These are phyloP conservation scores for Suillus variegatus DNA, from an alignment of 768 basidiomycete genomes.

Conservation along the genomic window DNA sequence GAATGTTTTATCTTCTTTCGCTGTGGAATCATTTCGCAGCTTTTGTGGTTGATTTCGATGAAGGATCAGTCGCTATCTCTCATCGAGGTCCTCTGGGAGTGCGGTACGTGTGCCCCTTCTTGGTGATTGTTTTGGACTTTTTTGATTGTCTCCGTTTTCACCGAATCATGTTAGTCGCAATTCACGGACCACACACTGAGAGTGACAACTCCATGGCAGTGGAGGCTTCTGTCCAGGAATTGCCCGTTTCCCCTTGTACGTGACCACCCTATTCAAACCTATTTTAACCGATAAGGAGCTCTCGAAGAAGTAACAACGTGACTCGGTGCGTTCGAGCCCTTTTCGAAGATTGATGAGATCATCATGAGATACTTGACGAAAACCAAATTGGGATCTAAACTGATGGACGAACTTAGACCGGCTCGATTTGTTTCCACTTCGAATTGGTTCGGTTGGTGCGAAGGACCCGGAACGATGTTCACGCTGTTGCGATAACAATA, in stretches of 20 bases:
- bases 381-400: constrained; percentile 2
- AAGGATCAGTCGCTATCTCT: neutral
- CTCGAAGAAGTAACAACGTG: constrained; percentile 1
- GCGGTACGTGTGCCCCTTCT: neutral
- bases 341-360: constrained; percentile 6
- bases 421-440: constrained; percentile 2
- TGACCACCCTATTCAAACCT: neutral
- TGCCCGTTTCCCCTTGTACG: neutral
- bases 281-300: neutral
- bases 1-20: neutral
- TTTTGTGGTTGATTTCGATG: neutral
- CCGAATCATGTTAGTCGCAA: neutral
- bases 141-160: neutral
- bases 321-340: neutral
- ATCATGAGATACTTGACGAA: constrained; percentile 7
- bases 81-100: neutral
- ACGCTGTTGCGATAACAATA: constrained; percentile 1
- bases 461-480: neutral
- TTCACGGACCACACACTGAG: neutral
- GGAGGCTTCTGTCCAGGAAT: neutral
- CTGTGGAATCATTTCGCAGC: neutral
- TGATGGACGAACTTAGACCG: constrained; percentile 3
- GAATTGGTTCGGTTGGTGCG: neutral
- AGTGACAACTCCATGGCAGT: neutral
- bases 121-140: neutral